Conservation (phyloP, 1,284 basidiomycete genomes). For the Amylostereum areolatum region DNA sequence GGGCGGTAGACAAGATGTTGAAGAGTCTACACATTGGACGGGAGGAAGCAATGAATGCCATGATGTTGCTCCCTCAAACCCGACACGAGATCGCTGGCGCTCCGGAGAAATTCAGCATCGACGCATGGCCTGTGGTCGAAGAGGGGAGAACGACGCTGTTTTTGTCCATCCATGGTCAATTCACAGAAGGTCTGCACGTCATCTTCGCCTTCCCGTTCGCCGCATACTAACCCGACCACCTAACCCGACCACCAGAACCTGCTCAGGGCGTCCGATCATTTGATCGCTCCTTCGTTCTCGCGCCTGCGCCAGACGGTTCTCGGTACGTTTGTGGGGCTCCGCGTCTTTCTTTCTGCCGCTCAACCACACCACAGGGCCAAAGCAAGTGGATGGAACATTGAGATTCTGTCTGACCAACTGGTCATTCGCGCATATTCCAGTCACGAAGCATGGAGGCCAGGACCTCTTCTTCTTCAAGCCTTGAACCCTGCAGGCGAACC, state of each 20-base stretch:
- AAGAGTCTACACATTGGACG: conserved; percentile 71
- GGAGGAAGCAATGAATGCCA: conserved; percentile 58
- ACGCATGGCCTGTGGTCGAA: conserved; percentile 76
- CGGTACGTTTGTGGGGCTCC: conserved; percentile 42
- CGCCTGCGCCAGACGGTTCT: conserved; percentile 75
- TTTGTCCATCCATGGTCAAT: conserved; percentile 88
- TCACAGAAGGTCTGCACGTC: conserved; percentile 72
- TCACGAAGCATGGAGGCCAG: conserved; percentile 71
- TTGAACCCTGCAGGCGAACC: conserved; percentile 22
- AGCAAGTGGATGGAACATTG: conserved; percentile 82
- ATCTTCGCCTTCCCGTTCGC: conserved; percentile 1
- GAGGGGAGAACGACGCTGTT: conserved; percentile 64
- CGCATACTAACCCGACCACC: conserved; percentile 5
- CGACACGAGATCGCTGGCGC: conserved; percentile 72
- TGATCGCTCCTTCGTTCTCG: conserved; percentile 87
- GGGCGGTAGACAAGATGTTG: conserved; percentile 57
- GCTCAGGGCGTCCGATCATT: conserved; percentile 81
- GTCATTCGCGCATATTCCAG: conserved; percentile 81
- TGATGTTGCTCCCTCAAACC: conserved; percentile 68
- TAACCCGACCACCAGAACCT: conserved; percentile 33
- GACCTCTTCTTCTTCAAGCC: conserved; percentile 63
- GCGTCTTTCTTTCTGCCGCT: conserved; percentile 4
- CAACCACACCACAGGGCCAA: conserved; percentile 51
- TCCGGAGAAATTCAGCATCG: conserved; percentile 82
- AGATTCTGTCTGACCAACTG: conserved; percentile 86